These are phyloP conservation scores for Nelumbo lutea DNA, from an alignment of 164 flowering plant genomes.

Conservation along the genomic window DNA sequence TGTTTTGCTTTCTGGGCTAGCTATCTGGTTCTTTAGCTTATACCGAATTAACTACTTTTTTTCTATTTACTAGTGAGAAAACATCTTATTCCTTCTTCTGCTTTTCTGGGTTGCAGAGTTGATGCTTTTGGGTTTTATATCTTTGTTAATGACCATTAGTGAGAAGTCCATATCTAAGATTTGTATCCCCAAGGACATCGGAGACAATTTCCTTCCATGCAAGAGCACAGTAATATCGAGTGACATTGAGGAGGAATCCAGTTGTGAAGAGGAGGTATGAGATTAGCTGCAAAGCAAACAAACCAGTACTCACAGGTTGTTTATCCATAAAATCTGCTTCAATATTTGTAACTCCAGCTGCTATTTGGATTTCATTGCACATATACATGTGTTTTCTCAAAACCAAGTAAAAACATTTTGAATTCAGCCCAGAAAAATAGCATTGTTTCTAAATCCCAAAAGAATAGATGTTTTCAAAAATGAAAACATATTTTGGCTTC, in stretches of 20 bases:
- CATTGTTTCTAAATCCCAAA: no score
- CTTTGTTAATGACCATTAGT: slow-evolving; percentile 41
- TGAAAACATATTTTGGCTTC: no score
- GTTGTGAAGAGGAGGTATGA: slow-evolving; percentile 33
- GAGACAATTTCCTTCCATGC: slow-evolving; percentile 53
- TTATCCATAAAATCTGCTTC: no score
- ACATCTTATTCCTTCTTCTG: neutral
- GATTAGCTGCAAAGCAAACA: no score
- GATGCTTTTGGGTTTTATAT: slow-evolving; percentile 62
- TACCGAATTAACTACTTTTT: neutral
- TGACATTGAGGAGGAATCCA: slow-evolving; percentile 38
- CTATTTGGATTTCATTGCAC: no score
- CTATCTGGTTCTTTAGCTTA: no score
- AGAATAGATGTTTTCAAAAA: no score
- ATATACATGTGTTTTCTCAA: no score
- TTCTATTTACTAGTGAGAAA: neutral
- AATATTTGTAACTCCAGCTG: no score
- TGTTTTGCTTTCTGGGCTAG: neutral
- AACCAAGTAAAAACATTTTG: no score
- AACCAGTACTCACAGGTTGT: no score
- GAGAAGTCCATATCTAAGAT: slow-evolving; percentile 45
- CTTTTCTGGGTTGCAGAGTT: slow-evolving; percentile 33
- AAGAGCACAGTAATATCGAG: neutral
- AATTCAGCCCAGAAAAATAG: no score
- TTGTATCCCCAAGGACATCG: slow-evolving; percentile 41